Base-by-base conservation (phyloP, 257 asterid genomes). In the Solanum sejunctum region DNA sequence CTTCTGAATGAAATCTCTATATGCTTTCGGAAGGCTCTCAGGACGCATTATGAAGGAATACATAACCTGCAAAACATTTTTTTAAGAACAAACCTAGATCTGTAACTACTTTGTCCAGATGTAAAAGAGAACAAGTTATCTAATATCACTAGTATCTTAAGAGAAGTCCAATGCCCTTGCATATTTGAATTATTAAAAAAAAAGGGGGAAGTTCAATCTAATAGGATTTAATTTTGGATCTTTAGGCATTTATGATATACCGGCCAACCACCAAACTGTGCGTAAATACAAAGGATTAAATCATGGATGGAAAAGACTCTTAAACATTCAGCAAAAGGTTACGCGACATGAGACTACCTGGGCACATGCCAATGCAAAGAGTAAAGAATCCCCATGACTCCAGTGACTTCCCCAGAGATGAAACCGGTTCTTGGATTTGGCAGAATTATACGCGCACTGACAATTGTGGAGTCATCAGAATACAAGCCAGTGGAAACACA, bases 301-400 rank as follows among this genome's bases (percentile, higher is more conserved):
- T 41, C 6, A 60, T 77, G 82, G 64, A n/a, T 54, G 12, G 20
- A 15, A n/a, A 26, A 36, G 41, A 45, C 23, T 21, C 43, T 47
- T 70, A 43, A 52, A 72, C 18, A 80, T 55, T 66, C 36, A 7
- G 58, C 75, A 26, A 51, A 56, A 56, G 47, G 57, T 81, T 83
- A 49, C 6, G 82, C 82, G 85, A 12, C 64, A 52, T 2, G 28
- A 23, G 21, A 85, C 88, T 88, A 97, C 99, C 98, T 97, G 99
- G 2, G 99, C 98, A 91, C 98, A 94, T 52, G 99, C 94, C 84
- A 97, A 66, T 43, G 99, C 89, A 91, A 97, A 97, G 87, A 97
- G 99, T 84, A 97, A 92, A 63, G 99, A 95, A 93, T 97, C 99
- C 81, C 99, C 99, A 84, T 97, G 99, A 87, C 97, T 91, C 99